Conservation (phyloP, 495 filamentous ascomycete genomes). For the Geoglossum glabrum region DNA sequence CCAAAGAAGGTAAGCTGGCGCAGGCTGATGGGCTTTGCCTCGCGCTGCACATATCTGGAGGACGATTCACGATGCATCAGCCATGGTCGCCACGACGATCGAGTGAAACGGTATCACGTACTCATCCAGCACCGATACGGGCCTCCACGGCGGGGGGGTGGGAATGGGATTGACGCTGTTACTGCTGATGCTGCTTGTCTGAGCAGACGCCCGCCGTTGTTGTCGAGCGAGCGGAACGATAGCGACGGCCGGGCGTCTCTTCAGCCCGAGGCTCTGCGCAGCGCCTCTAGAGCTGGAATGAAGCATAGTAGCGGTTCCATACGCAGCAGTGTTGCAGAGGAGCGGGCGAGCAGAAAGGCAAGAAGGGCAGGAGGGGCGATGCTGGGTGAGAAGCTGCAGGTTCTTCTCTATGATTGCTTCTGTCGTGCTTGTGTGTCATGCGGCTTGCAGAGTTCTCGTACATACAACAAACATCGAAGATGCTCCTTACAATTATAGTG, state of each 20-base stretch:
- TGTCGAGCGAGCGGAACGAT: background rate
- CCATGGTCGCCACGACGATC: slow-evolving; percentile 10
- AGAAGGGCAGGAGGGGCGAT: too few species aligned
- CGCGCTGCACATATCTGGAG: slow-evolving; percentile 70
- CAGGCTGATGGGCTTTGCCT: slow-evolving; percentile 71
- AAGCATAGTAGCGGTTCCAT: background rate
- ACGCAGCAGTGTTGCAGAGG: background rate
- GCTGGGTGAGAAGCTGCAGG: background rate
- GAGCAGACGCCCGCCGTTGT: background rate
- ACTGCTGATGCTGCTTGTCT: background rate
- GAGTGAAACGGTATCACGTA: slow-evolving; percentile 21
- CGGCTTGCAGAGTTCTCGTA: slow-evolving; percentile 1
- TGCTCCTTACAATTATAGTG: too few species aligned
- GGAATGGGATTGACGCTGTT: background rate
- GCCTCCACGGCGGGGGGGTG: slow-evolving; percentile 34
- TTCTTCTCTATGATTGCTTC: background rate
- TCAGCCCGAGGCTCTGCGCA: background rate
- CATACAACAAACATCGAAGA: background rate
- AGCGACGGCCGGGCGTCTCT: background rate
- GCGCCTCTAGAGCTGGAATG: background rate
- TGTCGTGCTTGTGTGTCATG: slow-evolving; percentile 1
- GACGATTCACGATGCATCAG: slow-evolving; percentile 3
- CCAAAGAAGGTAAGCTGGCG: slow-evolving; percentile 89
- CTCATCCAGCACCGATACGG: slow-evolving; percentile 73
- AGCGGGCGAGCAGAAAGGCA: background rate